Percentiles rank a stretch among this genome's conserved stretches.
phyloP scores from a whole-genome alignment of 2,329 filamentous ascomycete genomes.

The Fusarium sp. region DNA sequence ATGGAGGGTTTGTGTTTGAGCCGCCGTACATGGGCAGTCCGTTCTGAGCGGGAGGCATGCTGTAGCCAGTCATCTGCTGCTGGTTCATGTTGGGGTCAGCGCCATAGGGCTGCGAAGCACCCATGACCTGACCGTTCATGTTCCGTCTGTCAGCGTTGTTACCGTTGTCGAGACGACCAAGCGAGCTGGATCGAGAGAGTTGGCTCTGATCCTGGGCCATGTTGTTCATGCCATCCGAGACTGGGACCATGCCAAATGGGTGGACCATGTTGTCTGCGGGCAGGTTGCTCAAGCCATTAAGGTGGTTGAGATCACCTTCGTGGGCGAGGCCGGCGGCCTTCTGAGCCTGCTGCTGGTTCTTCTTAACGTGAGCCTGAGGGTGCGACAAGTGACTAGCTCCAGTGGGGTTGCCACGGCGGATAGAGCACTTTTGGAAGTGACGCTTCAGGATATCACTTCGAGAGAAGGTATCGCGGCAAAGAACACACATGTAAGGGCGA shows the following conservation, averaged over 20 bases:
- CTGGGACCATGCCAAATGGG: slow-evolving; percentile 66
- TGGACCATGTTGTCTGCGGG: slow-evolving; percentile 66
- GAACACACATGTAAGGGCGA: slow-evolving; percentile 96
- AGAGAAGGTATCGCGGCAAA: slow-evolving; percentile 98
- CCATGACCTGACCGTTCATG: slow-evolving; percentile 63
- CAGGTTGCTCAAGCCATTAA: slow-evolving; percentile 70
- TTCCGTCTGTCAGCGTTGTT: slow-evolving; percentile 66
- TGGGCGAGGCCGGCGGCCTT: slow-evolving; percentile 63
- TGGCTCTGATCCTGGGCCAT: slow-evolving; percentile 70
- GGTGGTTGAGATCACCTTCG: slow-evolving; percentile 66
- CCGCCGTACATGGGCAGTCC: slow-evolving; percentile 71
- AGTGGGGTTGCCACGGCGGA: slow-evolving; percentile 93
- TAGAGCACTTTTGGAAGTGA: slow-evolving; percentile 99
- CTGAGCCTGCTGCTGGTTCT: slow-evolving; percentile 70
- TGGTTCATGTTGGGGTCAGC: slow-evolving; percentile 70
- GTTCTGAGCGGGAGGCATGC: slow-evolving; percentile 70
- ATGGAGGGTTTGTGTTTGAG: slow-evolving; percentile 69
- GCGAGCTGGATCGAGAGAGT: slow-evolving; percentile 69
- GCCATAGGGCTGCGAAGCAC: slow-evolving; percentile 64
- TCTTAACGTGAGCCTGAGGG: slow-evolving; percentile 88
- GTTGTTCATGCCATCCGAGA: slow-evolving; percentile 67
- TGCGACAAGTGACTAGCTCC: slow-evolving; percentile 95
- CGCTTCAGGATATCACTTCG: slow-evolving; percentile 98
- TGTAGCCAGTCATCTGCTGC: slow-evolving; percentile 72
- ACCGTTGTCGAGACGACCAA: slow-evolving; percentile 66